Evolutionary conservation across 192 early-diverging fungal species (phyloP).

Genomic region (Mortierella claussenii): DNA sequence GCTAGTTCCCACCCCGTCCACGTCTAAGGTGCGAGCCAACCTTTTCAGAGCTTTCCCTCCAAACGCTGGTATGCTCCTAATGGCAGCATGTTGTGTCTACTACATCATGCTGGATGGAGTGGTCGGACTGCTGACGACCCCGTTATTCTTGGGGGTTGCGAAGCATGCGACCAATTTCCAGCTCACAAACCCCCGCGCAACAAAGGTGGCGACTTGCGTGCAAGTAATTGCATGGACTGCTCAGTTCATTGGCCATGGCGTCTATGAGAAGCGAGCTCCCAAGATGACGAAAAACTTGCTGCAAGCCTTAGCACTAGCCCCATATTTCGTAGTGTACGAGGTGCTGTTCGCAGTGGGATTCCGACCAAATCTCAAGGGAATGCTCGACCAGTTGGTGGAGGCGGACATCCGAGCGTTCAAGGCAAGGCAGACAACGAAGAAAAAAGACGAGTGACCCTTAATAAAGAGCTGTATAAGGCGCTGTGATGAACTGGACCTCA

Average conservation of each 20-base stretch:
- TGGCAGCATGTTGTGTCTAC: slow-evolving; percentile 71
- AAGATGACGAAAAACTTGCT: slow-evolving; percentile 84
- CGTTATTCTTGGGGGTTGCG: slow-evolving; percentile 63
- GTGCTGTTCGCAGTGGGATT: slow-evolving; percentile 81
- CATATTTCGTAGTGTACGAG: slow-evolving; percentile 89
- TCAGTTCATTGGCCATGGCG: slow-evolving; percentile 88
- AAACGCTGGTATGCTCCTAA: slow-evolving; percentile 50
- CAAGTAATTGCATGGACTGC: slow-evolving; percentile 79
- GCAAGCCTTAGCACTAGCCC: slow-evolving; percentile 88
- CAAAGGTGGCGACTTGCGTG: slow-evolving; percentile 59
- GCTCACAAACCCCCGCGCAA: slow-evolving; percentile 50
- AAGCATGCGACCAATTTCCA: slow-evolving; percentile 70
- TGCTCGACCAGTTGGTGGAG: slow-evolving; percentile 65
- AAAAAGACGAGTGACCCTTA: not conserved
- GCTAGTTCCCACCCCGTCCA: slow-evolving; percentile 38
- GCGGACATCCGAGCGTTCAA: slow-evolving; percentile 59
- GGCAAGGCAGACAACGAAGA: slow-evolving; percentile 31
- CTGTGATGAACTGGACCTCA: too few species aligned
- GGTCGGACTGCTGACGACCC: slow-evolving; percentile 61
- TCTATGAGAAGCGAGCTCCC: slow-evolving; percentile 83
- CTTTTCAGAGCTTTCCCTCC: slow-evolving; percentile 31
- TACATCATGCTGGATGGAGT: slow-evolving; percentile 77
- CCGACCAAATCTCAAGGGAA: slow-evolving; percentile 67
- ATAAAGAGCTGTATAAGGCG: not conserved
- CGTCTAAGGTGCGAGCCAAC: slow-evolving; percentile 29